These are phyloP conservation scores for Emericellopsis cladophorae DNA, from an alignment of 2,329 filamentous ascomycete species.

Conservation along the genomic window DNA sequence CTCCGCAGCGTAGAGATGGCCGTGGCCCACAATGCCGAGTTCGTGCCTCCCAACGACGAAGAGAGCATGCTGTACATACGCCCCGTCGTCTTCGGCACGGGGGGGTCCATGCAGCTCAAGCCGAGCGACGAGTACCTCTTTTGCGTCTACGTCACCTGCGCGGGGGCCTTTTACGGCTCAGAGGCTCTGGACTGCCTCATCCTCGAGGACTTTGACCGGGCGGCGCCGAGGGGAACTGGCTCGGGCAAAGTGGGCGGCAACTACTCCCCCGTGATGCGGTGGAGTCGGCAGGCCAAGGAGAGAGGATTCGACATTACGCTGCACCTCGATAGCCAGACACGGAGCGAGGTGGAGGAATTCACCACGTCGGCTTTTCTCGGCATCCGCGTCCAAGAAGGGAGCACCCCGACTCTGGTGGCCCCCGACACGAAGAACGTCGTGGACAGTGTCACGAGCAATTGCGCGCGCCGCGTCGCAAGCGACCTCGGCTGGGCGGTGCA, in stretches of 20 bases:
- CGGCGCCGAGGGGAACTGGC: slow-evolving; percentile 79
- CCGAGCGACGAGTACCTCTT: slow-evolving; percentile 91
- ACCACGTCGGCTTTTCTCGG: slow-evolving; percentile 90
- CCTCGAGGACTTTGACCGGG: slow-evolving; percentile 84
- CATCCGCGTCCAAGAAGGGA: slow-evolving; percentile 44
- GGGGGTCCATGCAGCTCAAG: slow-evolving; percentile 72
- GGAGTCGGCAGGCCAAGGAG: slow-evolving; percentile 70
- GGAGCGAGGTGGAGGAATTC: slow-evolving; percentile 87
- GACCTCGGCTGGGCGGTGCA: slow-evolving; percentile 80
- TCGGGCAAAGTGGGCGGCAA: slow-evolving; percentile 89
- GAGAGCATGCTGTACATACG: slow-evolving; percentile 89
- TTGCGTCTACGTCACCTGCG: slow-evolving; percentile 79
- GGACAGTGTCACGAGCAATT: slow-evolving; percentile 72
- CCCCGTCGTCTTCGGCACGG: slow-evolving; percentile 76
- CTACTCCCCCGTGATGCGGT: slow-evolving; percentile 82
- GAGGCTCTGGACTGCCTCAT: slow-evolving; percentile 77
- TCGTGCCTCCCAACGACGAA: slow-evolving; percentile 78
- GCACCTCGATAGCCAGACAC: slow-evolving; percentile 75
- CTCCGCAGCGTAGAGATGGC: slow-evolving; percentile 64
- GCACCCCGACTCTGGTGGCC: slow-evolving; percentile 59
- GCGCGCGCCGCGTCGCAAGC: slow-evolving; percentile 61
- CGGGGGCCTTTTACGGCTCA: slow-evolving; percentile 85
- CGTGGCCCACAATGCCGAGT: slow-evolving; percentile 79
- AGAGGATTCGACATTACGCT: slow-evolving; percentile 89
- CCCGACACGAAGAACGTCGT: slow-evolving; percentile 79